Evolutionary conservation across 176 grass and related monocot genomes (phyloP), one percentile per base, ranked within the genome.

Genomic region (Triticum timopheevii): DNA sequence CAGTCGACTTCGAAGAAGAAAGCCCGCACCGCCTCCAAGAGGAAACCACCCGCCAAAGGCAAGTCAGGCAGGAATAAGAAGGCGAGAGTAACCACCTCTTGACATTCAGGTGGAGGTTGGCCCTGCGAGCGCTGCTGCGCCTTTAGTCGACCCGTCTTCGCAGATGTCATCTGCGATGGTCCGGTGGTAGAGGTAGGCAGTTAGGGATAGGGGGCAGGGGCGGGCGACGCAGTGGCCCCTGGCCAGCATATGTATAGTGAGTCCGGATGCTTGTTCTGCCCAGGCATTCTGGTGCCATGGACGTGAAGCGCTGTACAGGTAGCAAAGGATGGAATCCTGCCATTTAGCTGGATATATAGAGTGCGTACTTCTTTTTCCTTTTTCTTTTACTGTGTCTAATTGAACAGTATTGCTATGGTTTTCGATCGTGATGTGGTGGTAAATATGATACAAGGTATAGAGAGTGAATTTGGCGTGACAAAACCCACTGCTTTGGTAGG

Each of bases 111-210:
- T n/a, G 77, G 87, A 4, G 77, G 80, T 8, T 95, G 88, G 93
- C 39, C 86, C 52, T 95, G 90, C 1, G 88, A 95, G 56, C 85
- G 70, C 38, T 45, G 80, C 56, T 89, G 91, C 73, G 89, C 91
- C 50, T 89, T 69, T 23, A 52, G 44, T 75, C 10, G 87, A 90
- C 85, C 71, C 67, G 62, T 38, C 76, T 5, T 85, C 77, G 9
- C 28, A 34, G 38, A 72, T 31, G 4, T 22, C 20, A 10, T 15
- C 20, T 87, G 85, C 13, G 35, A 81, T 9, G 28, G 73, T 76
- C 20, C 22, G 39, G 85, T 17, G 22, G 15, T 47, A 23, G 4
- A 1, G 4, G 23, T 56, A 72, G 66, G 12, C 8, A 13, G 1
- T 83, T 76, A 31, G 44, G 27, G 67, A 27, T 73, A 25, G 42